Evolutionary conservation across 2,329 filamentous ascomycete genomes (phyloP).

Genomic region (Orbilia javanica): DNA sequence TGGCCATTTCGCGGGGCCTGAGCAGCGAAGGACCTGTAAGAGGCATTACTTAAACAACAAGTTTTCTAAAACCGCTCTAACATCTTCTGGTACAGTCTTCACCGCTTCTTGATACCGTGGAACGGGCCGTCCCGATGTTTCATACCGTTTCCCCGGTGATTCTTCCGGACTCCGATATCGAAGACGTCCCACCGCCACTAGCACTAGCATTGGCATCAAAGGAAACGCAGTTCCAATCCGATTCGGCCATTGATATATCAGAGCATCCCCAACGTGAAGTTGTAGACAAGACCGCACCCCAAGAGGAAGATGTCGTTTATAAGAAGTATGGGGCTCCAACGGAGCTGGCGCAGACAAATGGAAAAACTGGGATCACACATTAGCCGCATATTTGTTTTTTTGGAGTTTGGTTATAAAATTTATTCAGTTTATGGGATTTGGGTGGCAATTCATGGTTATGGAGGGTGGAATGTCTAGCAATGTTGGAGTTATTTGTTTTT

Average conservation of each 20-base stretch:
- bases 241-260: slow-evolving; percentile 51
- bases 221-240: slow-evolving; percentile 48
- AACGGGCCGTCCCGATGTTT: slow-evolving; percentile 55
- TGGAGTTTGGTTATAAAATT: slow-evolving; percentile 27
- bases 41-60: neutral
- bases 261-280: slow-evolving; percentile 4
- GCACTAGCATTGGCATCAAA: slow-evolving; percentile 24
- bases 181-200: slow-evolving; percentile 41
- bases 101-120: slow-evolving; percentile 51
- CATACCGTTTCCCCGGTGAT: slow-evolving; percentile 44
- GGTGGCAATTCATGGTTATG: neutral
- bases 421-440: slow-evolving; percentile 24
- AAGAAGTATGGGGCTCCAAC: slow-evolving; percentile 19
- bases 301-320: neutral
- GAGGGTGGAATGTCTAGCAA: neutral
- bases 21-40: slow-evolving; percentile 56
- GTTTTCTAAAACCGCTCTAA: neutral
- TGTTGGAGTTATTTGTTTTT: slow-evolving; percentile 30
- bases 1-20: slow-evolving; percentile 71
- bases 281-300: neutral
- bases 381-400: slow-evolving; percentile 17
- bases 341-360: slow-evolving; percentile 22
- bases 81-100: slow-evolving; percentile 33
- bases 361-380: slow-evolving; percentile 39
- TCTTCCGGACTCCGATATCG: slow-evolving; percentile 31